phyloP scores from a whole-genome alignment of 2,329 filamentous ascomycete species.

The Cordyceps fumosorosea region DNA sequence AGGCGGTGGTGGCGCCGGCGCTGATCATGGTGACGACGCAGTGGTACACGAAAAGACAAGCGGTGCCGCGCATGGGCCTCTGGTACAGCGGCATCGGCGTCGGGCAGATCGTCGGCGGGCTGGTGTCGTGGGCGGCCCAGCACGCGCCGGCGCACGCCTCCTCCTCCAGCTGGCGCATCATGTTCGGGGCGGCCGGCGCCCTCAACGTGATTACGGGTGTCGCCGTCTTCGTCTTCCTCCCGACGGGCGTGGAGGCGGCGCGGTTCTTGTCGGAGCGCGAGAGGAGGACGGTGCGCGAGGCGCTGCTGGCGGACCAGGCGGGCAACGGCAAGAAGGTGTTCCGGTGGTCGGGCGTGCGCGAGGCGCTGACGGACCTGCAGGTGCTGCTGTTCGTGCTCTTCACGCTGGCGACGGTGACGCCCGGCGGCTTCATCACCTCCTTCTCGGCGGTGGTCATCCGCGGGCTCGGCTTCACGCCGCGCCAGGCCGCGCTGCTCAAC shows the following conservation, averaged over 20 bases:
- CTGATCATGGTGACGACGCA: slow-evolving; percentile 41
- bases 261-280: slow-evolving; percentile 19
- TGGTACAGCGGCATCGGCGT: slow-evolving; percentile 22
- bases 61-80: slow-evolving; percentile 38
- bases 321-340: slow-evolving; percentile 36
- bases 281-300: slow-evolving; percentile 46
- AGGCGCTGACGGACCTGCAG: slow-evolving; percentile 34
- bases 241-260: slow-evolving; percentile 25
- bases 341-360: slow-evolving; percentile 32
- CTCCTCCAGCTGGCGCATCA: slow-evolving; percentile 40
- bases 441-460: slow-evolving; percentile 26
- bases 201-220: slow-evolving; percentile 40
- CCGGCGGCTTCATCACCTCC: slow-evolving; percentile 27
- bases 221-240: slow-evolving; percentile 36
- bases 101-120: slow-evolving; percentile 34
- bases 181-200: slow-evolving; percentile 45
- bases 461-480: slow-evolving; percentile 28
- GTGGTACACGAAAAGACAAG: slow-evolving; percentile 37
- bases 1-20: slow-evolving; percentile 42
- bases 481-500: slow-evolving; percentile 42
- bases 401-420: slow-evolving; percentile 21
- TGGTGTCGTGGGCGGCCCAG: slow-evolving; percentile 46
- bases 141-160: slow-evolving; percentile 31
- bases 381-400: slow-evolving; percentile 33
- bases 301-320: slow-evolving; percentile 43